phyloP scores from a whole-genome alignment of 2,329 filamentous ascomycete genomes.

The Alternaria sp. region DNA sequence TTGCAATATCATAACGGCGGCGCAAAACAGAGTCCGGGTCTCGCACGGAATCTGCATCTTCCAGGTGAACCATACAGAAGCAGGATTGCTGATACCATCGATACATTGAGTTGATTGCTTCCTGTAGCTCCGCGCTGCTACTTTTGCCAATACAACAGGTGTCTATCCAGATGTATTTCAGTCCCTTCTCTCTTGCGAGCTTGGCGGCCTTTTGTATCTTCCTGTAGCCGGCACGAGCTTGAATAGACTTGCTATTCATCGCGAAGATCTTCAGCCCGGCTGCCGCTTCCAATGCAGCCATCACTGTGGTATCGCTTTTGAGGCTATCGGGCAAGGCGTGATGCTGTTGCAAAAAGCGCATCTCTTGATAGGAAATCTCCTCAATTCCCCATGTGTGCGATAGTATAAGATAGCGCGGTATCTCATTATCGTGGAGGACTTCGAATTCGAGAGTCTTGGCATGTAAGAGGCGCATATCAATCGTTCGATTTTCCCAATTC shows the following conservation, averaged over 20 bases:
- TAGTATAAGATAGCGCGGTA: no score
- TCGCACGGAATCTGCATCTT: constrained; percentile 4
- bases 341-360: no score
- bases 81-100: constrained; percentile 24
- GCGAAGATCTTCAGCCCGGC: background rate
- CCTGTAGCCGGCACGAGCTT: background rate
- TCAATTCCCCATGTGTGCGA: no score
- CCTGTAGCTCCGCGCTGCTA: constrained; percentile 5
- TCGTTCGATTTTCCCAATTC: no score
- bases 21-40: background rate
- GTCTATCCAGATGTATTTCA: constrained; percentile 2
- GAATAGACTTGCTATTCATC: background rate
- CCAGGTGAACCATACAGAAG: constrained; percentile 23
- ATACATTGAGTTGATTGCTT: background rate
- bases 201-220: constrained; percentile 2
- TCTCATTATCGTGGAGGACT: no score
- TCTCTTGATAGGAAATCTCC: no score
- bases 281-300: background rate
- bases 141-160: constrained; percentile 4
- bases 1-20: constrained; percentile 14
- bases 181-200: background rate
- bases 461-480: no score
- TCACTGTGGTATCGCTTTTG: background rate
- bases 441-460: no score
- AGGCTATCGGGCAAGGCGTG: no score